phyloP scores from a whole-genome alignment of 192 early-diverging fungal genomes.

The Fimicolochytrium jonesii region DNA sequence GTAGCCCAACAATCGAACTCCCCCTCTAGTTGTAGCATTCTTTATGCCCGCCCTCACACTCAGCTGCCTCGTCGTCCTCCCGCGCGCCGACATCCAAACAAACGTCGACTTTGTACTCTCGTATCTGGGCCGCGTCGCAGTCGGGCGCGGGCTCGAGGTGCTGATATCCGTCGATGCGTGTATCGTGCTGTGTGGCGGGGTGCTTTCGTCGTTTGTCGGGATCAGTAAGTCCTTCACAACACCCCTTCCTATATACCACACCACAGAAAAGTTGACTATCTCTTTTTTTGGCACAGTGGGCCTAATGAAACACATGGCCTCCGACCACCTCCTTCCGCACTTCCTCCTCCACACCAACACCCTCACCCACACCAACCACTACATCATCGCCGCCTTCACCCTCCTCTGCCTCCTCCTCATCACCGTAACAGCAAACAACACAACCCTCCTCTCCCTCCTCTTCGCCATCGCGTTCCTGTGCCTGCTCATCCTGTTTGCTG shows the following conservation, averaged over 20 bases:
- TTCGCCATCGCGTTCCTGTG: constrained; percentile 51
- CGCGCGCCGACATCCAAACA: constrained; percentile 32
- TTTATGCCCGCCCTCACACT: constrained; percentile 50
- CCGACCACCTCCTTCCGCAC: constrained; percentile 46
- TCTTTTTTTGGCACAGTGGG: constrained; percentile 24
- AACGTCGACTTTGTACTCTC: constrained; percentile 41
- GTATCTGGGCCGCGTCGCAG: constrained; percentile 31
- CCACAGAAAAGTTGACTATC: too few relatives aligned
- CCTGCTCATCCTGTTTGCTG: constrained; percentile 40
- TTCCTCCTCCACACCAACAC: constrained; percentile 43
- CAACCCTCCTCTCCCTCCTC: constrained; percentile 45
- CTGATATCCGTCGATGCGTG: constrained; percentile 51
- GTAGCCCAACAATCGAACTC: too few relatives aligned
- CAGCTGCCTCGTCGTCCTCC: constrained; percentile 40
- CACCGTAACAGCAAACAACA: constrained; percentile 36
- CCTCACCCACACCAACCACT: constrained; percentile 36
- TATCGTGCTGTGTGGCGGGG: constrained; percentile 57
- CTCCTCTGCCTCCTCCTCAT: constrained; percentile 44
- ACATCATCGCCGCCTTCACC: constrained; percentile 48
- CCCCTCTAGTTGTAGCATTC: constrained; percentile 30
- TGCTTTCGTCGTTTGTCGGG: constrained; percentile 53
- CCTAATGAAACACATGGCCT: constrained; percentile 47
- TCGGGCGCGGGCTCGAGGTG: constrained; percentile 32
- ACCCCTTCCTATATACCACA: too few relatives aligned
- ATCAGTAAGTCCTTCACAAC: constrained; percentile 25